These are phyloP conservation scores for Crithidia mellificae DNA, from an alignment of 208 protist genomes.

Conservation along the genomic window DNA sequence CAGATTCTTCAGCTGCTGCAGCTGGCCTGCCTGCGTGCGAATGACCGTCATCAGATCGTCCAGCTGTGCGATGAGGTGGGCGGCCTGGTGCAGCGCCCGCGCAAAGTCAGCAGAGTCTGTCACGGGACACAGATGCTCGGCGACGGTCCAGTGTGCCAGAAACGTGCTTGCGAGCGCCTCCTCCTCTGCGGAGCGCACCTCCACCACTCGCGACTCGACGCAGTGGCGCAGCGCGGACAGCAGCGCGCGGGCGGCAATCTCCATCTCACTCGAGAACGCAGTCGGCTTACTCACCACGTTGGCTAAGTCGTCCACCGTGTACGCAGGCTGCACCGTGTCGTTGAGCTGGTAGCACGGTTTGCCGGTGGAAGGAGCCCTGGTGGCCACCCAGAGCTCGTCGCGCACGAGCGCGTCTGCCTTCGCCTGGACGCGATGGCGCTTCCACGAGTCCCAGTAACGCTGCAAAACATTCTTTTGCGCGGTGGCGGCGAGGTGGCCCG, in stretches of 20 bases:
- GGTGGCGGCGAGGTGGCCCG: conserved; percentile 6
- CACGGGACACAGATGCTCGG: conserved; percentile 52
- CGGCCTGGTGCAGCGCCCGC: conserved; percentile 45
- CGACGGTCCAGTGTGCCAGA: conserved; percentile 26
- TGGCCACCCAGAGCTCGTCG: conserved; percentile 22
- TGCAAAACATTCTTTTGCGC: conserved; percentile 2
- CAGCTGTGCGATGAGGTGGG: conserved; percentile 50
- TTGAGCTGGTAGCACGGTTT: conserved; percentile 27
- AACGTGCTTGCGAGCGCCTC: conserved; percentile 29
- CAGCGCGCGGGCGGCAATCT: conserved; percentile 48
- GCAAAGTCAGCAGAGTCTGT: conserved; percentile 40
- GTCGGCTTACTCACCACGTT: conserved; percentile 20
- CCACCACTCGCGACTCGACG: conserved; percentile 40
- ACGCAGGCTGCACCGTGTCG: conserved; percentile 45
- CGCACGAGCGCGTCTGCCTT: conserved; percentile 24
- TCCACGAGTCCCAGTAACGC: conserved; percentile 29
- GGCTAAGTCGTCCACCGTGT: conserved; percentile 37
- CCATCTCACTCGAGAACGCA: conserved; percentile 53
- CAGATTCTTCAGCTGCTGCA: conserved; percentile 41
- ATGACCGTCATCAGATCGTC: conserved; percentile 49
- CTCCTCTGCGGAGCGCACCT: conserved; percentile 37
- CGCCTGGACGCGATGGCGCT: conserved; percentile 3
- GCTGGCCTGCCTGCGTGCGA: conserved; percentile 46
- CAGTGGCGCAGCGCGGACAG: conserved; percentile 46
- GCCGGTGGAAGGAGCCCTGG: not conserved